Evolutionary conservation across 2,329 filamentous ascomycete species (phyloP).

Genomic region (Exserohilum turcica): DNA sequence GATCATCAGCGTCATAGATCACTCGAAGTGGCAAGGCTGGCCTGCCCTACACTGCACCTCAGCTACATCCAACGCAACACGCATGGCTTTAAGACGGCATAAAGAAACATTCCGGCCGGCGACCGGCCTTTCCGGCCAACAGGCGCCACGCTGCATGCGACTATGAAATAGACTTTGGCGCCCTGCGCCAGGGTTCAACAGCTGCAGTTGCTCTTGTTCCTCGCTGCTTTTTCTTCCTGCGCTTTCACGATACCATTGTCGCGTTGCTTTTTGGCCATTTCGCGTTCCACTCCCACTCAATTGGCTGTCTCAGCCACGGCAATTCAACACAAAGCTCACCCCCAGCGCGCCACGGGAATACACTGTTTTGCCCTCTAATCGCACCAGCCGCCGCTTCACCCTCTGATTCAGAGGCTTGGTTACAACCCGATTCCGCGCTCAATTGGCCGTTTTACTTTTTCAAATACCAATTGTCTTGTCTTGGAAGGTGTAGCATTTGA

Average conservation of each 20-base stretch:
- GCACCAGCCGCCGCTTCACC: neutral
- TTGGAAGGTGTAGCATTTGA: neutral
- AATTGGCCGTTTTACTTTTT: neutral
- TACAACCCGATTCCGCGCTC: neutral
- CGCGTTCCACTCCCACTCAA: neutral
- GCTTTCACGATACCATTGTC: constrained; percentile 6
- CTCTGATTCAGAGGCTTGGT: neutral
- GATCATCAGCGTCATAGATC: constrained; percentile 43
- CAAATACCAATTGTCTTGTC: neutral
- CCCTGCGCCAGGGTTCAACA: constrained; percentile 1
- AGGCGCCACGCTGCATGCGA: constrained; percentile 1
- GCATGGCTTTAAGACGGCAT: constrained; percentile 29
- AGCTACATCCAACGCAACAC: constrained; percentile 38
- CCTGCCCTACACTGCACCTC: constrained; percentile 36
- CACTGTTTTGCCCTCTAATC: neutral
- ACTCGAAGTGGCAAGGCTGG: constrained; percentile 44
- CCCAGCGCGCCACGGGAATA: neutral
- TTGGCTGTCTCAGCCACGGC: neutral
- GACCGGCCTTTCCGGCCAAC: constrained; percentile 14
- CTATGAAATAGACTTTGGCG: constrained; percentile 12
- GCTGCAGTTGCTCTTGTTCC: constrained; percentile 9
- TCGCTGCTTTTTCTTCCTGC: constrained; percentile 5
- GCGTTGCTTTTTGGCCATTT: constrained; percentile 6
- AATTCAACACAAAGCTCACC: neutral
- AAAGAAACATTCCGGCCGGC: constrained; percentile 26